Conservation (phyloP, 345 rosid species). For the Camelina hispida region DNA sequence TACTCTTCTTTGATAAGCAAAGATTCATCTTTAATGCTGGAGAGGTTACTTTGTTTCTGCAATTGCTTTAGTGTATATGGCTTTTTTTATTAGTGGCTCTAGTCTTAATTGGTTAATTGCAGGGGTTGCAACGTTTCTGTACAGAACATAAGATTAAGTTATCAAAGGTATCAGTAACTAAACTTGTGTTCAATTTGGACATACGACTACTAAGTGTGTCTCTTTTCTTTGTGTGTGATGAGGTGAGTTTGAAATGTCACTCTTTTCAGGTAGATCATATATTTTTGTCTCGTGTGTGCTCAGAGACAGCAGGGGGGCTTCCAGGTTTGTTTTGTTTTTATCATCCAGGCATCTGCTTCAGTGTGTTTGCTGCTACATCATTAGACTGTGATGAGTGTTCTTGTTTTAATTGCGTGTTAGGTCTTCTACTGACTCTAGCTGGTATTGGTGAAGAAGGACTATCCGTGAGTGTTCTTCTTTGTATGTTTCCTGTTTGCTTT, state of each 20-base stretch:
- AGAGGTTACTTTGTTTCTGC: slow-evolving; percentile 58
- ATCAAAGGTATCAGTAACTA: slow-evolving; percentile 67
- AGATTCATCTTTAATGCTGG: slow-evolving; percentile 98
- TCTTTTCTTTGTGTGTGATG: slow-evolving; percentile 20
- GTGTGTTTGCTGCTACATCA: slow-evolving; percentile 14
- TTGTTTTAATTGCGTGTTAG: slow-evolving; percentile 48
- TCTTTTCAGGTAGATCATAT: slow-evolving; percentile 86
- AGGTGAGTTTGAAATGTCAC: slow-evolving; percentile 1
- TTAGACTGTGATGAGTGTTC: slow-evolving; percentile 20
- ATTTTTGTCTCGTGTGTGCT: slow-evolving; percentile 94
- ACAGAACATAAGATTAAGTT: slow-evolving; percentile 92
- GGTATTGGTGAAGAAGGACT: slow-evolving; percentile 93
- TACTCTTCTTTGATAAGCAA: slow-evolving; percentile 95
- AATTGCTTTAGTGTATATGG: background rate
- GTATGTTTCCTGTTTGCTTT: slow-evolving; percentile 36
- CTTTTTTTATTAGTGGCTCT: background rate
- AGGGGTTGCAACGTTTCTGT: slow-evolving; percentile 96
- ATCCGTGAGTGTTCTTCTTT: slow-evolving; percentile 71
- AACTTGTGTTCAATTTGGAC: background rate
- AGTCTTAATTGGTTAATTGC: slow-evolving; percentile 32
- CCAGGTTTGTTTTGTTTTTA: slow-evolving; percentile 66
- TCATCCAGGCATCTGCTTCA: background rate
- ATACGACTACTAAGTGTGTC: background rate
- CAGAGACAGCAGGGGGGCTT: slow-evolving; percentile 97
- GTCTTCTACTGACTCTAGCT: slow-evolving; percentile 88